Percentiles rank a stretch among this genome's conserved stretches.
phyloP scores from a whole-genome alignment of 2,329 filamentous ascomycete genomes.

The Gnomoniopsis sp. region DNA sequence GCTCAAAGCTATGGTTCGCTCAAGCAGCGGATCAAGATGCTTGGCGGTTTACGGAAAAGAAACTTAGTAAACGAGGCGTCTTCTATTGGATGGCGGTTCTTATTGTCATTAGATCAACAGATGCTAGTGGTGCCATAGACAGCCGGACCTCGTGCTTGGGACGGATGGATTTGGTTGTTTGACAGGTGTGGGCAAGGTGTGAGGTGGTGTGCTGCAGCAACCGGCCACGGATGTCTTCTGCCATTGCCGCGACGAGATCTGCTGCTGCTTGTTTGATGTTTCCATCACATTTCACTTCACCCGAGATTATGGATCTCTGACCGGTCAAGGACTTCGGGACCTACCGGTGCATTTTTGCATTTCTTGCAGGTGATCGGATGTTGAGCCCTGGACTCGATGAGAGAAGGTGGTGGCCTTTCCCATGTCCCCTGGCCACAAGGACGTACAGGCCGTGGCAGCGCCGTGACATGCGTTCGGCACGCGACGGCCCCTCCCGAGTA shows the following conservation, averaged over 20 bases:
- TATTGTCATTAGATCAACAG: not conserved
- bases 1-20: not conserved
- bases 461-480: conserved; percentile 10
- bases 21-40: not conserved
- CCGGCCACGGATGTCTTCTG: conserved; percentile 7
- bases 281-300: conserved; percentile 15
- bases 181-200: not conserved
- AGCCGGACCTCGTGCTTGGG: not conserved
- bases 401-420: conserved; percentile 11
- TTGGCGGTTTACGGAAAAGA: not conserved
- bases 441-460: not conserved
- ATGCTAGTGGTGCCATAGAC: not conserved
- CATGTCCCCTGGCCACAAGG: conserved; percentile 6
- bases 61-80: not conserved
- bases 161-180: not conserved
- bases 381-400: conserved; percentile 9
- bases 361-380: conserved; percentile 14
- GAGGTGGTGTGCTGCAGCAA: conserved; percentile 1
- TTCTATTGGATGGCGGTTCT: not conserved
- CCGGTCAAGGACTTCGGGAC: conserved; percentile 10
- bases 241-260: conserved; percentile 18
- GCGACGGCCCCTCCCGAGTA: conserved; percentile 17
- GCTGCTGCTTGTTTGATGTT: conserved; percentile 2
- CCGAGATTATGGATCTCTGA: conserved; percentile 14
- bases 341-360: not conserved